Evolutionary conservation across 805 yeast genomes (phyloP), one percentile per base, ranked within the genome.

Genomic region (Myxozyma monticola): DNA sequence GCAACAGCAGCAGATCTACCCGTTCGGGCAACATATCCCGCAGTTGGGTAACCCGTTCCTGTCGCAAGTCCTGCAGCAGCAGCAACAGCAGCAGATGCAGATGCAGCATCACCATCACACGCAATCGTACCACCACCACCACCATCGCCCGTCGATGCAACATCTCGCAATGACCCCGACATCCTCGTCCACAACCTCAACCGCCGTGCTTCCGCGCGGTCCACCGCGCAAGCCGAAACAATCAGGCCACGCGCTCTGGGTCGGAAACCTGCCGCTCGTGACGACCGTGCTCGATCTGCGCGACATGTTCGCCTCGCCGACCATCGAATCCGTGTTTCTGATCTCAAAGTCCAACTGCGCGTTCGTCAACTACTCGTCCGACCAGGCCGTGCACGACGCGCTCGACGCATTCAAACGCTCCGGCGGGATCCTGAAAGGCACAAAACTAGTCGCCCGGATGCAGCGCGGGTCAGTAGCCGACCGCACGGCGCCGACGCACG

Each of bases 161-260:
- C 47, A 37, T 36, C 28, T 30, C 14, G 10, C 40, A n/a, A 6
- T 42, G 10, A 17, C 48, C 14, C 18, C 39, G n/a, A 25, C 36
- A 6, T 15, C 47, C 18, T 24, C 46, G 14, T 28, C 49, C 5
- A 8, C 37, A 3, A 30, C 49, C 6, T 12, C 37, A 14, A n/a
- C 30, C 22, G 20, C 54, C 2, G 15, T 40, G 2, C 48, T 53
- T 8, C 65, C 65, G 2, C 56, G 69, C 73, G 71, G 51, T 60
- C 79, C 65, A 64, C 76, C 59, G 68, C 71, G 60, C 69, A 78
- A 38, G 40, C 71, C 72, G 1, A 68, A 66, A 5, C 69, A 63
- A 33, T 57, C 68, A 9, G 71, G 69, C 12, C 67, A 60, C 45
- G 72, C 76, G 1, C 75, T 73, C 45, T 79, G 81, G 67, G 84